Percentiles rank a stretch among this genome's conserved stretches.
Evolutionary conservation across 2,329 filamentous ascomycete genomes (phyloP).

Genomic region (Penicillium janthinellum): DNA sequence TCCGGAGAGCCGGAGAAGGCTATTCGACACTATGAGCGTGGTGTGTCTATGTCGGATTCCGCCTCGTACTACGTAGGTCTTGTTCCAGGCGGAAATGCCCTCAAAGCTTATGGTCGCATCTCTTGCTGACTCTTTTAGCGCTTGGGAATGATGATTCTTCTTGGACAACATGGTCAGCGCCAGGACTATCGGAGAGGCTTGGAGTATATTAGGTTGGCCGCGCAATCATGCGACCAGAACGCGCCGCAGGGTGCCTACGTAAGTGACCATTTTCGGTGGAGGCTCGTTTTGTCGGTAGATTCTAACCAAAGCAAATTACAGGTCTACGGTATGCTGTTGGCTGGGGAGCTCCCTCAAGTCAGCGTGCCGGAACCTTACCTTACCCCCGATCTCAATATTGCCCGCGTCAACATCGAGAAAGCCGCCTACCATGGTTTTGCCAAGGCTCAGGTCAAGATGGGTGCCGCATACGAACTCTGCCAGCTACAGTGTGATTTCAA

Average conservation of each 20-base stretch:
- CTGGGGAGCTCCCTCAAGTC: slow-evolving; percentile 88
- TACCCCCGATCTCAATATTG: slow-evolving; percentile 69
- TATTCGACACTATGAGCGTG: slow-evolving; percentile 83
- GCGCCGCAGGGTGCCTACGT: slow-evolving; percentile 91
- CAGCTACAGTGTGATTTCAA: slow-evolving; percentile 94
- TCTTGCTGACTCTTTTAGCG: slow-evolving; percentile 56
- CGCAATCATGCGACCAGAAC: slow-evolving; percentile 89
- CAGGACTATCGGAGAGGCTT: slow-evolving; percentile 79
- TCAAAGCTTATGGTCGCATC: neutral
- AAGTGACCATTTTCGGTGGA: slow-evolving; percentile 18
- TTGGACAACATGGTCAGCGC: slow-evolving; percentile 87
- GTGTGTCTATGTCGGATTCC: slow-evolving; percentile 78
- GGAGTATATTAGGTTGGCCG: slow-evolving; percentile 79
- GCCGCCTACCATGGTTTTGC: slow-evolving; percentile 94
- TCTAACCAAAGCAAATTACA: slow-evolving; percentile 24
- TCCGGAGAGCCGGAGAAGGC: slow-evolving; percentile 91
- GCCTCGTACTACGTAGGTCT: slow-evolving; percentile 69
- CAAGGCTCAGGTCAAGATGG: slow-evolving; percentile 97
- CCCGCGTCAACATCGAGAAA: slow-evolving; percentile 91
- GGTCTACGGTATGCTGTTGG: slow-evolving; percentile 91
- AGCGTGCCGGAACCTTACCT: slow-evolving; percentile 72
- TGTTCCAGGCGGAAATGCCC: neutral
- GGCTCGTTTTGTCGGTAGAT: neutral
- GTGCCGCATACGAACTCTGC: slow-evolving; percentile 90
- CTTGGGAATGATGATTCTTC: slow-evolving; percentile 94